Conservation (phyloP, 2,329 filamentous ascomycete species). For the Sarocladium oryzae region DNA sequence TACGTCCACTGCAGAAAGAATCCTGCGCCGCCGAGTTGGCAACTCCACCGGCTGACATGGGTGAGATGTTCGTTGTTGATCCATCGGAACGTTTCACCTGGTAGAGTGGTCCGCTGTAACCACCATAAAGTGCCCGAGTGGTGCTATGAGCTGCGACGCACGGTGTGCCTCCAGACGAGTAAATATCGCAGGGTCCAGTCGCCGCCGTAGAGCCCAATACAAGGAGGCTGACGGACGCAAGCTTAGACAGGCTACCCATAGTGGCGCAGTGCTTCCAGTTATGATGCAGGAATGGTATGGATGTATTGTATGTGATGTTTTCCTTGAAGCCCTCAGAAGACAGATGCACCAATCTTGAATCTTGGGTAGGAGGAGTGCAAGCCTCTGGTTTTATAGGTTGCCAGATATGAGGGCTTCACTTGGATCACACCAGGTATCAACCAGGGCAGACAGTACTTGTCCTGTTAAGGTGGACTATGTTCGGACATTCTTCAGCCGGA, state of each 20-base stretch:
- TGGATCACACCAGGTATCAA: too few relatives aligned
- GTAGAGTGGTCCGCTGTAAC: conserved; percentile 49
- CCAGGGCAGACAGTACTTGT: too few relatives aligned
- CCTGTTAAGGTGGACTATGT: too few relatives aligned
- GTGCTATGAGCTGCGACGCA: conserved; percentile 60
- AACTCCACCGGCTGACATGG: conserved; percentile 52
- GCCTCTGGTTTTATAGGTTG: too few relatives aligned
- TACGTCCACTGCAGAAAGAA: conserved; percentile 52
- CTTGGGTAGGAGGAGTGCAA: too few relatives aligned
- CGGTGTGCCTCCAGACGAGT: conserved; percentile 50
- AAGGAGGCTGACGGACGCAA: background rate
- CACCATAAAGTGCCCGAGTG: conserved; percentile 54
- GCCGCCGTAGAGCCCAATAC: background rate
- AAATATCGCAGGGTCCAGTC: conserved; percentile 54
- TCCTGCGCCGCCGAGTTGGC: conserved; percentile 57
- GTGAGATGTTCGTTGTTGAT: conserved; percentile 39
- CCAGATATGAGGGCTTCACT: too few relatives aligned
- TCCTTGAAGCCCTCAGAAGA: too few relatives aligned
- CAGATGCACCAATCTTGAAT: too few relatives aligned
- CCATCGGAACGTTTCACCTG: conserved; percentile 43
- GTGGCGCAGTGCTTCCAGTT: background rate
- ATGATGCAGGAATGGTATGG: background rate
- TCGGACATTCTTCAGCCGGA: too few relatives aligned
- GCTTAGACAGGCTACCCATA: background rate
- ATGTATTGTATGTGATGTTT: too few relatives aligned